Evolutionary conservation across 148 eudicot species (phyloP), one percentile per base, ranked within the genome.

Genomic region (Oxyria digyna): DNA sequence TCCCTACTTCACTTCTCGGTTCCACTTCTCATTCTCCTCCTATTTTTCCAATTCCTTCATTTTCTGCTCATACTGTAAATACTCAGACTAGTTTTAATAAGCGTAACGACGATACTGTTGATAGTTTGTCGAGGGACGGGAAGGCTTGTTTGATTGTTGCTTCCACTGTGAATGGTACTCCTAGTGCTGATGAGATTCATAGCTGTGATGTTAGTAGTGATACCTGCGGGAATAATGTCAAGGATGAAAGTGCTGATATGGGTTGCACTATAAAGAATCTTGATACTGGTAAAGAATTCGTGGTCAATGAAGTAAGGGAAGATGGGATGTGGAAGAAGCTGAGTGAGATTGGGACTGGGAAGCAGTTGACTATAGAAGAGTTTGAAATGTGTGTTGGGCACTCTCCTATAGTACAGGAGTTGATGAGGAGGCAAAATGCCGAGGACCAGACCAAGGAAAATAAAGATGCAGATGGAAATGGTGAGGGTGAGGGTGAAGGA

Each of bases 291-390:
- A 84, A 88, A 66, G 99, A 90, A 83, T 94, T 94, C 82, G 89
- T 91, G 78, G 93, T 94, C 75, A 87, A 94, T 67, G 97, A 94
- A 77, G 85, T 85, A n/a, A 79, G 78, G 67, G 96, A 89, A 63
- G 91, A 93, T 46, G 98, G 98, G 73, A 78, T 68, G 74, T 91
- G 89, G 91, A 45, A 45, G 21, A 40, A 23, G 17, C 33, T 67
- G 32, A 67, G 70, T 41, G 98, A 93, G 73, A 87, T 94, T 21
- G 90, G 81, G 21, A 94, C 98, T 8, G 98, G 98, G 63, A 85
- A 82, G 69, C 88, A 94, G 69, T 82, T 94, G 85, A 94, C 98
- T 1, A 83, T 90, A 84, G 98, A 94, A 78, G 98, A 94, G 80
- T 90, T 90, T 62, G 87, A 94, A 78, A 88, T 82, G 83, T 82